Conservation (phyloP, 2,329 filamentous ascomycete genomes). For the Teratosphaeria viscida region DNA sequence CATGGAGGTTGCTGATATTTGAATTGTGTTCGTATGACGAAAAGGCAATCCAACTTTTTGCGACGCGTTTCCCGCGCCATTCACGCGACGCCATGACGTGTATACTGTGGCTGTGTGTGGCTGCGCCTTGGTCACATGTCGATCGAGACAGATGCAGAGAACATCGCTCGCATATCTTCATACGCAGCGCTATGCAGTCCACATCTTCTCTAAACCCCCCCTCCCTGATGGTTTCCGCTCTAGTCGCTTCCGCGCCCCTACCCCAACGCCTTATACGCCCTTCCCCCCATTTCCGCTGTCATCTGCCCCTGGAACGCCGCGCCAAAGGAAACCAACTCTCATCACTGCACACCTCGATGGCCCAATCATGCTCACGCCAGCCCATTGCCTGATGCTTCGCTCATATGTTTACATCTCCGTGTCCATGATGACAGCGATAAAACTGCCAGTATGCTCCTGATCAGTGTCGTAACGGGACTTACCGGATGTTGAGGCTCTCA, state of each 20-base stretch:
- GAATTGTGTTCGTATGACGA: neutral
- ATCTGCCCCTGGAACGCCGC: neutral
- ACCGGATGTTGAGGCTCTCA: conserved; percentile 56
- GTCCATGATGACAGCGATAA: neutral
- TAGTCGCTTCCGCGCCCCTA: neutral
- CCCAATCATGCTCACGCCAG: neutral
- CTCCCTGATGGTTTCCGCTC: neutral
- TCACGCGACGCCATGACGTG: neutral
- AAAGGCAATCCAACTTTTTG: conserved; percentile 6
- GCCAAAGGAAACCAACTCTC: neutral
- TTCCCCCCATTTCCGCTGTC: neutral
- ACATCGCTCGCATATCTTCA: neutral
- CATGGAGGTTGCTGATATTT: neutral
- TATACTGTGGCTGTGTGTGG: neutral
- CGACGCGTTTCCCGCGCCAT: neutral
- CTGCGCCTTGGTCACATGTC: neutral
- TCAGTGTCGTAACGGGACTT: neutral
- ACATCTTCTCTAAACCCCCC: neutral
- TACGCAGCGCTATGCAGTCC: neutral
- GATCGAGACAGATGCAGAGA: neutral
- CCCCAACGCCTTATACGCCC: neutral
- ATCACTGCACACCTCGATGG: neutral
- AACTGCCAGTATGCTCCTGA: neutral
- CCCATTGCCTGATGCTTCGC: neutral
- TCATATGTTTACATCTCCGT: neutral